phyloP scores from a whole-genome alignment of 1,139 yeast species.

The Hemisphaericaspora lyxosophila region DNA sequence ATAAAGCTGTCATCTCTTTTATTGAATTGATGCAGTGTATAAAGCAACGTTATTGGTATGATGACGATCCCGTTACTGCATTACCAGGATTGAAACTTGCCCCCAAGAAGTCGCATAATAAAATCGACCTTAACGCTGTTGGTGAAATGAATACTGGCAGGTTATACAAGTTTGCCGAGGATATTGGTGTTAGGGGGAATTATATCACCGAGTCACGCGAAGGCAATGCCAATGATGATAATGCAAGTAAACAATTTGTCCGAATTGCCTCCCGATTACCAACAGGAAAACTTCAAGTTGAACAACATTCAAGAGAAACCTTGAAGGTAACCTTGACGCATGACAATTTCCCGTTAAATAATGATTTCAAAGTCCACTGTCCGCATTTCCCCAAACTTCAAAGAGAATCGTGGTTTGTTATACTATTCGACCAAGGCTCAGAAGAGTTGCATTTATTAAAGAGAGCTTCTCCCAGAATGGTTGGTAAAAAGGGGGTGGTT shows the following conservation, averaged over 20 bases:
- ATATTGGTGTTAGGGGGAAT: conserved; percentile 34
- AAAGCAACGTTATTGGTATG: conserved; percentile 87
- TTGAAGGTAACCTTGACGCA: conserved; percentile 53
- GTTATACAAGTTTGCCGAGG: conserved; percentile 32
- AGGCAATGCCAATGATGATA: conserved; percentile 14
- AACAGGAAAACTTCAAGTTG: conserved; percentile 35
- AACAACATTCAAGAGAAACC: conserved; percentile 31
- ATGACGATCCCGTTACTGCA: conserved; percentile 64
- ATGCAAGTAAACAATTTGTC: conserved; percentile 37
- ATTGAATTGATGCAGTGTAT: conserved; percentile 79
- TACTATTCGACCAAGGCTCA: conserved; percentile 48
- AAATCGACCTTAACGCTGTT: conserved; percentile 16
- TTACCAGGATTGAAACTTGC: conserved; percentile 66
- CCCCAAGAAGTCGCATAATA: conserved; percentile 20
- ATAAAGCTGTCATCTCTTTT: conserved; percentile 57
- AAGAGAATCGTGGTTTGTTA: conserved; percentile 90
- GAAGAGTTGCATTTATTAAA: conserved; percentile 60
- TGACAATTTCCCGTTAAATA: conserved; percentile 51
- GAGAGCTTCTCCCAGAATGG: conserved; percentile 61
- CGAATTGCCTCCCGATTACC: conserved; percentile 51
- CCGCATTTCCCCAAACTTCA: conserved; percentile 89
- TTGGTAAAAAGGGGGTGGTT: conserved; percentile 44
- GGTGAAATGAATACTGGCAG: conserved; percentile 26
- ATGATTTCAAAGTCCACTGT: conserved; percentile 66
- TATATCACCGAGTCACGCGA: conserved; percentile 25